Percentiles rank a stretch among this genome's conserved stretches.
Evolutionary conservation across 2,329 filamentous ascomycete genomes (phyloP).

Genomic region (Aspergillus uvarum): DNA sequence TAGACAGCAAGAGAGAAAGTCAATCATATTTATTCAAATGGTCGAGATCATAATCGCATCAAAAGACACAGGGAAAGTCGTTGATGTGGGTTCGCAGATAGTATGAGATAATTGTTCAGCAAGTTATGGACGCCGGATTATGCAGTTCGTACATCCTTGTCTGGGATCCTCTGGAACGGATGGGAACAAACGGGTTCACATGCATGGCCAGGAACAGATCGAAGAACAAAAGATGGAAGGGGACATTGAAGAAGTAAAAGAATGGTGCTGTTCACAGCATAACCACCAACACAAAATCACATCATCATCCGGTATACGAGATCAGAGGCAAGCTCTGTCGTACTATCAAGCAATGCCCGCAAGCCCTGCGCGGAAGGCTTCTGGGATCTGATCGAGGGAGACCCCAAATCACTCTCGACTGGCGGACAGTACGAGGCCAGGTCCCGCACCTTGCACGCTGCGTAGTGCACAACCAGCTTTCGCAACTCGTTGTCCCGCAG

Average conservation of each 20-base stretch:
- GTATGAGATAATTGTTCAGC: background rate
- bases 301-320: slow-evolving; percentile 44
- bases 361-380: slow-evolving; percentile 34
- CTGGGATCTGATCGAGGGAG: slow-evolving; percentile 21
- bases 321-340: slow-evolving; percentile 43
- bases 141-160: slow-evolving; percentile 2
- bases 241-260: slow-evolving; percentile 11
- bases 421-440: slow-evolving; percentile 36
- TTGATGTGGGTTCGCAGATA: background rate
- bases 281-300: slow-evolving; percentile 18
- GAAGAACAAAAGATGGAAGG: slow-evolving; percentile 9
- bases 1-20: background rate
- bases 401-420: slow-evolving; percentile 26
- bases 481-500: slow-evolving; percentile 43
- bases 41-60: background rate
- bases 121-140: background rate
- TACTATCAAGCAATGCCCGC: slow-evolving; percentile 37
- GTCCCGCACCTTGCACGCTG: slow-evolving; percentile 42
- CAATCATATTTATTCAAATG: slow-evolving; percentile 3
- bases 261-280: slow-evolving; percentile 4
- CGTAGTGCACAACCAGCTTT: slow-evolving; percentile 41
- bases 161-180: background rate
- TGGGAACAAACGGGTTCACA: background rate
- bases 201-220: background rate
- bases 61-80: background rate